Base-by-base conservation (phyloP, 345 rosid species). In the Boechera retrofracta region DNA sequence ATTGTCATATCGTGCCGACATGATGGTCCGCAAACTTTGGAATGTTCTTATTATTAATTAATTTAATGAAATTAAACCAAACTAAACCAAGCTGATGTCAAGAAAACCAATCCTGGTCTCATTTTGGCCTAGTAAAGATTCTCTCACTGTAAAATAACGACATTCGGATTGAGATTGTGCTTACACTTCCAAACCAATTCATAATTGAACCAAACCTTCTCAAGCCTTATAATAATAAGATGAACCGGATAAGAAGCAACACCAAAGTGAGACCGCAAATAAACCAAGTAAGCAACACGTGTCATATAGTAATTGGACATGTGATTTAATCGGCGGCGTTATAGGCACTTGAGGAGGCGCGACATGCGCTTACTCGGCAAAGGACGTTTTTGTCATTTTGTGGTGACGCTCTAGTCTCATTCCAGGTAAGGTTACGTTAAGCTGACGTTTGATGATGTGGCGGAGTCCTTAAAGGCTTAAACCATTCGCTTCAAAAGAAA, bases 1-100 rank as follows among this genome's bases (percentile, higher is more conserved):
- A 21, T 53, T 33, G 49, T 69, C 48, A 69, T 69, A 54, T 77
- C 75, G 51, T 69, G 75, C 62, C 75, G 70, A 52, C 51, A 76
- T 5, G 75, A 69, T 69, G 13, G 51, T 62, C 70, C 71, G 16
- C 80, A 62, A 69, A 62, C 70, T 62, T 62, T 69, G 24, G 75
- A 76, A 62, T 39, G 58, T 76, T 69, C 35, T 52, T 69, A 51
- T 61, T 47, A 56, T 10, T 67, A 28, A 29, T 1, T 2, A 26
- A 2, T 3, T 29, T 35, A 24, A 24, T 55, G 12, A 42, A 54
- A 2, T 8, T 4, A 15, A 58, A 59, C 68, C 54, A 18, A 57
- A 66, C 51, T 10, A 33, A 35, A 65, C 72, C 65, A 48, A 52
- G 15, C 42, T 36, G 41, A 21, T 21, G 24, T 21, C 24, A 21